Evolutionary conservation across 192 early-diverging fungal genomes (phyloP), one percentile per base, ranked within the genome.

Genomic region (Thamnidium elegans): DNA sequence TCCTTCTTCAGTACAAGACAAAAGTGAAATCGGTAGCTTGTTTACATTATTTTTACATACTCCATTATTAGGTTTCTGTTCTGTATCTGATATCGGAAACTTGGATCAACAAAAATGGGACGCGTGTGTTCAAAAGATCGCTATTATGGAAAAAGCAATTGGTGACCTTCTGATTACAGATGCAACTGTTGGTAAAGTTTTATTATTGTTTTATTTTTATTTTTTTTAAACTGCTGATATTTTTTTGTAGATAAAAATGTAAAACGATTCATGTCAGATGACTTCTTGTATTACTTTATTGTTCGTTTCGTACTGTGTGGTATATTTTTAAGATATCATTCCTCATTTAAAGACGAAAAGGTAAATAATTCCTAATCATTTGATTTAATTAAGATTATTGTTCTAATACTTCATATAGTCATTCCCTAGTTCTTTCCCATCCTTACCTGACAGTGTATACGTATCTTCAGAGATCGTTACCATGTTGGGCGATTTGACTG

Each of bases 1-100:
- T 64, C 94, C 94, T 36, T 62, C 80, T 0, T 84, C 87, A 6
- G 87, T 95, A 14, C 88, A 90, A 76, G 92, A 83, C 42, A 80
- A 78, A 9, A 73, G 74, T 17, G 87, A 86, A 78, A 84, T 92
- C 4, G 97, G 97, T 36, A 90, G 89, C 73, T 82, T 98, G 11
- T 98, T 97, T 67, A 98, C 95, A 4, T 71, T 99, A 61, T 99
- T 99, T 67, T 75, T 99, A 59, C 92, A 97, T 72, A 87, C 89
- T 11, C 94, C 95, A 2, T 58, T 95, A 11, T 88, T 95, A 48
- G 97, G 91, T 0, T 94, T 99, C 64, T 87, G 89, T 19, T 94
- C 89, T 59, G 78, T 95, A 15, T 89, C 81, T 7, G 88, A 89
- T 44, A 81, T 87, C 31, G 82, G 78, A 1, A 78, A 89, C 50